phyloP scores from a whole-genome alignment of 164 flowering plant genomes.

The grape (Vitis vinifera) region ASM3070453v1 NC_081808.1:76501-77000 shows the following conservation, averaged over 20 bases:
- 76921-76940: conserved; percentile 51
- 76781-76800: not conserved
- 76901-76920: conserved; percentile 85
- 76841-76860: not conserved
- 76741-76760: conserved; percentile 80
- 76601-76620: not conserved
- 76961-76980: not conserved
- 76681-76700: conserved; percentile 56
- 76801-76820: not conserved
- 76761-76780: conserved; percentile 42
- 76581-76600: conserved; percentile 32
- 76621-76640: not conserved
- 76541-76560: conserved; percentile 92
- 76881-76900: conserved; percentile 97
- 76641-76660: not conserved
- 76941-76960: not conserved
- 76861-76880: conserved; percentile 89
- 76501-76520: conserved; percentile 76
- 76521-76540: conserved; percentile 85
- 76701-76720: conserved; percentile 92
- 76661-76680: not conserved
- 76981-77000: too few species aligned
- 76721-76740: conserved; percentile 81
- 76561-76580: conserved; percentile 90
- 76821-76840: not conserved